phyloP scores from a whole-genome alignment of 2,329 filamentous ascomycete genomes.

The Alternaria atra region DNA sequence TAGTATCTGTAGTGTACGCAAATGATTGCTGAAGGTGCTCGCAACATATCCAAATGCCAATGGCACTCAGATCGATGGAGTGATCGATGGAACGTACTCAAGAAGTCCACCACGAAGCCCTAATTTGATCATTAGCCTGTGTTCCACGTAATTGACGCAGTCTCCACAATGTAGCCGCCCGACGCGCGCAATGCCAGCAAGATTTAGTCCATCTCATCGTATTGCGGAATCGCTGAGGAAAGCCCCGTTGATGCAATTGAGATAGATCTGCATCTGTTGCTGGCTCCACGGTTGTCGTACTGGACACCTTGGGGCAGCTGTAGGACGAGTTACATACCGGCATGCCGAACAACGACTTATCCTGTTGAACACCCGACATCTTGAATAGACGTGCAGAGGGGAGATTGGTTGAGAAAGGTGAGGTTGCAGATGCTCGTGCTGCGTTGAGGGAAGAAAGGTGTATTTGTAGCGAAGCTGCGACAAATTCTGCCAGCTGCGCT shows the following conservation, averaged over 20 bases:
- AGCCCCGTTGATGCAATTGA: constrained; percentile 40
- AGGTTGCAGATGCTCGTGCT: constrained; percentile 28
- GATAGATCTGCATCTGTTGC: constrained; percentile 32
- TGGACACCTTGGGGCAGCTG: background rate
- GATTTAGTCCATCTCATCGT: constrained; percentile 30
- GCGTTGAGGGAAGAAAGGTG: constrained; percentile 30
- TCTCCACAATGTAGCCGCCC: constrained; percentile 26
- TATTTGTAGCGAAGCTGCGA: constrained; percentile 36
- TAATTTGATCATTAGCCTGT: constrained; percentile 54
- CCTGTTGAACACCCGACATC: constrained; percentile 23
- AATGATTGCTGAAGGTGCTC: constrained; percentile 17
- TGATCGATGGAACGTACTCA: constrained; percentile 77
- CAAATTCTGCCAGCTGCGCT: constrained; percentile 35
- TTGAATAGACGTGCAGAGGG: constrained; percentile 24
- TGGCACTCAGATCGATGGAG: constrained; percentile 35
- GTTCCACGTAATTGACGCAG: constrained; percentile 27
- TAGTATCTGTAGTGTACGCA: constrained; percentile 47
- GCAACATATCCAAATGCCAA: constrained; percentile 30
- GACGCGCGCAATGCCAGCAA: constrained; percentile 27
- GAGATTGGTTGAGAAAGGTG: constrained; percentile 31
- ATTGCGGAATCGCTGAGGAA: constrained; percentile 26
- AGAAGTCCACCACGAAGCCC: constrained; percentile 97
- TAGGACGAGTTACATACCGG: constrained; percentile 45
- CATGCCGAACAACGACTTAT: constrained; percentile 55
- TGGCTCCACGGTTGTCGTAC: constrained; percentile 15